phyloP scores from a whole-genome alignment of 441 rosid species.

The Euphorbia celastroides region DNA sequence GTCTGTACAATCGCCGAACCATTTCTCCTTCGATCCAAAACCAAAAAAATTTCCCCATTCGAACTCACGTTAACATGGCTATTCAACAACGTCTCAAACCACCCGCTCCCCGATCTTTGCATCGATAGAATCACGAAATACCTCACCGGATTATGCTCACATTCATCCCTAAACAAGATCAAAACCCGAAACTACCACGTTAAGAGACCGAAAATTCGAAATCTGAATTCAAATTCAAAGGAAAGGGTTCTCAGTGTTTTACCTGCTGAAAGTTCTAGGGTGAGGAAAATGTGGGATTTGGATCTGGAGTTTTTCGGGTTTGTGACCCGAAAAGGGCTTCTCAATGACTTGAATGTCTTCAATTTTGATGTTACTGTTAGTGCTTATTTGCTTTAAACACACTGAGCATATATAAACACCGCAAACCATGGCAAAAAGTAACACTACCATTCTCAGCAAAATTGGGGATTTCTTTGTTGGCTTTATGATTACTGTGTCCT shows the following conservation, averaged over 20 bases:
- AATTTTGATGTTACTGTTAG: conserved; percentile 25
- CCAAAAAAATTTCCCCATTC: conserved; percentile 85
- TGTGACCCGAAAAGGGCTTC: conserved; percentile 22
- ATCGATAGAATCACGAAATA: conserved; percentile 84
- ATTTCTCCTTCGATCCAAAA: conserved; percentile 55
- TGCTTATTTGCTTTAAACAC: conserved; percentile 62
- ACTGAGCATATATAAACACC: conserved; percentile 58
- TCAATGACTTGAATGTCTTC: conserved; percentile 37
- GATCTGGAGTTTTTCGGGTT: conserved; percentile 16
- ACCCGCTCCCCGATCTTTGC: conserved; percentile 98
- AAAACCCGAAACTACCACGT: neutral
- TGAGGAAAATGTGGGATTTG: conserved; percentile 59
- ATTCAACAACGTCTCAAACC: conserved; percentile 93
- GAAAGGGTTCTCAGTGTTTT: conserved; percentile 10
- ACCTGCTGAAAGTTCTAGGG: conserved; percentile 81
- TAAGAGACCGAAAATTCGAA: conserved; percentile 6
- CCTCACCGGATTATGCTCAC: conserved; percentile 65
- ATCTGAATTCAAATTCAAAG: conserved; percentile 9
- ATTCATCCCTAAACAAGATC: conserved; percentile 74
- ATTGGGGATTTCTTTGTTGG: conserved; percentile 64
- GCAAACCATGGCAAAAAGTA: conserved; percentile 63
- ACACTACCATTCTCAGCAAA: conserved; percentile 61
- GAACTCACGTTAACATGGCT: conserved; percentile 86
- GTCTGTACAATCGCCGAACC: conserved; percentile 52
- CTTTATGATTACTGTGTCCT: conserved; percentile 59